Conservation (phyloP, 148 eudicot species). For the Gaultheria prostrata region DNA sequence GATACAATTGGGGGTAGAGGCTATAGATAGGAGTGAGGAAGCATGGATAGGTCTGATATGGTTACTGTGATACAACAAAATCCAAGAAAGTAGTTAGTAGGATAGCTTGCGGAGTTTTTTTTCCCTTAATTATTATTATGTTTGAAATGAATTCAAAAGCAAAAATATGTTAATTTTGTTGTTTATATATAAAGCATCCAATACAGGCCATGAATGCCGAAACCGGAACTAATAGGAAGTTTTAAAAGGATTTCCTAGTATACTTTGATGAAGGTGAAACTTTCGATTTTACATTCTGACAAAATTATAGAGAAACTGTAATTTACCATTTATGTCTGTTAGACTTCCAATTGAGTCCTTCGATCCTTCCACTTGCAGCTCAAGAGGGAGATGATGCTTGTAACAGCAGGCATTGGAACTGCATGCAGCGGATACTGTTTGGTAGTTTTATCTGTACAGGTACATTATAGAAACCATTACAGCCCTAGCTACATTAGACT, state of each 20-base stretch:
- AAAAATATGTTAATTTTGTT: background rate
- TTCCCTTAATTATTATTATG: background rate
- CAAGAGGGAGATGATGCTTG: constrained; percentile 75
- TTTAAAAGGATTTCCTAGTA: background rate
- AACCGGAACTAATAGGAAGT: background rate
- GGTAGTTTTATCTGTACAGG: constrained; percentile 70
- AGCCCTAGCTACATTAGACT: background rate
- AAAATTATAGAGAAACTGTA: background rate
- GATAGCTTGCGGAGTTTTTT: background rate
- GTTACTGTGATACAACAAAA: background rate
- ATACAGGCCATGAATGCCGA: background rate
- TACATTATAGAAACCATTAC: constrained; percentile 14
- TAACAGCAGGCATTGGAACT: constrained; percentile 80
- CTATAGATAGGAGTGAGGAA: background rate
- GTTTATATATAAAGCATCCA: background rate
- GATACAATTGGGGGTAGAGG: background rate
- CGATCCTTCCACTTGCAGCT: constrained; percentile 53
- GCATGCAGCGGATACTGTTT: constrained; percentile 88
- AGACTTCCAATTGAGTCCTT: background rate
- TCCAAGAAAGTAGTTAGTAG: background rate
- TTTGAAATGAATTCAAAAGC: background rate
- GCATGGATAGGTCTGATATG: background rate
- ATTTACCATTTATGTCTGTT: background rate
- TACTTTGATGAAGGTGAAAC: background rate
- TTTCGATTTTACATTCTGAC: background rate